Evolutionary conservation across 179 eudicot genomes (phyloP), one percentile per base, ranked within the genome.

Genomic region (Vitellaria paradoxa): DNA sequence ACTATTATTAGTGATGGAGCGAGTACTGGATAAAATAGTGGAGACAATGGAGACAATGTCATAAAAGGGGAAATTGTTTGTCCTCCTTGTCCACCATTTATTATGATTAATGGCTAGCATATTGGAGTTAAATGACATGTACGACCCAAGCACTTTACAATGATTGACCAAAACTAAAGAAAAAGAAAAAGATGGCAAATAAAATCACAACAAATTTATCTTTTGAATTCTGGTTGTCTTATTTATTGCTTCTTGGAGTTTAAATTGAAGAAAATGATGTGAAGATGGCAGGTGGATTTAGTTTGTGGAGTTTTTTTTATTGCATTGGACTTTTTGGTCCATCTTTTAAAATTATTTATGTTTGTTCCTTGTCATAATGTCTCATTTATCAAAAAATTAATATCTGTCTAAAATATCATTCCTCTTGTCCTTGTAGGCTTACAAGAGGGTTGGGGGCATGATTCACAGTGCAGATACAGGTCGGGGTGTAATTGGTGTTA

Each of bases 391-490:
- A 50, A 63, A 47, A 15, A 21, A 53, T 17, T n/a, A 9, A 21
- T 45, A 7, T 42, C 42, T 37, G 14, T 20, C 68, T 49, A 30
- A 20, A 62, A 20, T 26, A 65, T n/a, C 47, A 24, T 56, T 49
- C 42, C 21, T 77, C 45, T 42, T 78, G 74, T 42, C 45, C 37
- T 65, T 76, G 20, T 47, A 92, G 97, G 94, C 94, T 68, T 92
- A 90, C 85, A 92, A 92, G 87, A 83, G 97, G 77, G 97, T 92
- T 77, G 97, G 97, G 10, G 82, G 90, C 68, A 92, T 92, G 97
- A 70, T 92, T 68, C 93, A 92, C 72, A 89, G 88, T 82, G 91
- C 92, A 76, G 97, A 92, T 82, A 84, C 81, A 79, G 94, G 93
- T 63, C 91, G 91, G 68, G 97, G 97, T 46, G 87, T 92, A 59